Conservation (phyloP, 2,329 filamentous ascomycete species). For the Fusarium cicatricum region DNA sequence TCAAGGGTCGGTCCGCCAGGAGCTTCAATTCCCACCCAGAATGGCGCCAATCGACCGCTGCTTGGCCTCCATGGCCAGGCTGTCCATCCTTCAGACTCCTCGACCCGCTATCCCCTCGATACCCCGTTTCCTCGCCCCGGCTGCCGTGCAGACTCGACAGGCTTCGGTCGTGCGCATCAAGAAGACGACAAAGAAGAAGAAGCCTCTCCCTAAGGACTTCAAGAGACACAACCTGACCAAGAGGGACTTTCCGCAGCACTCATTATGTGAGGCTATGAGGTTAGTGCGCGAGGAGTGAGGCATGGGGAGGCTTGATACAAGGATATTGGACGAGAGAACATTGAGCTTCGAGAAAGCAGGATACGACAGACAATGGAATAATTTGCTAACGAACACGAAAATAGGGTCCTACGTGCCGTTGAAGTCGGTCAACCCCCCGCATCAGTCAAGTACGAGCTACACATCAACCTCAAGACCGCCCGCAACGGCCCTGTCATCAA, state of each 20-base stretch:
- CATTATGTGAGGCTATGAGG: constrained; percentile 94
- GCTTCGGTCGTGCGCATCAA: constrained; percentile 54
- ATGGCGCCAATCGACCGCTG: constrained; percentile 64
- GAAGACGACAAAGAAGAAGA: constrained; percentile 65
- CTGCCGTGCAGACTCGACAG: constrained; percentile 53
- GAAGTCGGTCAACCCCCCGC: constrained; percentile 85
- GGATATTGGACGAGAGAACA: background rate
- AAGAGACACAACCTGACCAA: constrained; percentile 72
- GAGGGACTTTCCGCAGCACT: constrained; percentile 71
- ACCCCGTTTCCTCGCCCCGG: constrained; percentile 60
- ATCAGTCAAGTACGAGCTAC: constrained; percentile 85
- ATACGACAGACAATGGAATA: constrained; percentile 3
- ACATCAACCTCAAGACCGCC: constrained; percentile 81
- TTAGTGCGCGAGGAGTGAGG: constrained; percentile 49
- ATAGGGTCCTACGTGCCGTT: constrained; percentile 86
- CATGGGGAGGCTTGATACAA: background rate
- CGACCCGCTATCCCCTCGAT: constrained; percentile 55
- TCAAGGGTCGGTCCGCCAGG: constrained; percentile 28
- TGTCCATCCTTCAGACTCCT: constrained; percentile 53
- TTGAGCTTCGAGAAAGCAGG: background rate
- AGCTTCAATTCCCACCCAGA: constrained; percentile 42
- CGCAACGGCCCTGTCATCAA: constrained; percentile 89
- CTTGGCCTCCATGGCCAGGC: constrained; percentile 62
- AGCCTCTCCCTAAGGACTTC: constrained; percentile 69
- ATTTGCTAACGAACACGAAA: constrained; percentile 15